Evolutionary conservation across 495 filamentous ascomycete species (phyloP), one percentile per base, ranked within the genome.

Genomic region (Tuber microsphaerosporum): DNA sequence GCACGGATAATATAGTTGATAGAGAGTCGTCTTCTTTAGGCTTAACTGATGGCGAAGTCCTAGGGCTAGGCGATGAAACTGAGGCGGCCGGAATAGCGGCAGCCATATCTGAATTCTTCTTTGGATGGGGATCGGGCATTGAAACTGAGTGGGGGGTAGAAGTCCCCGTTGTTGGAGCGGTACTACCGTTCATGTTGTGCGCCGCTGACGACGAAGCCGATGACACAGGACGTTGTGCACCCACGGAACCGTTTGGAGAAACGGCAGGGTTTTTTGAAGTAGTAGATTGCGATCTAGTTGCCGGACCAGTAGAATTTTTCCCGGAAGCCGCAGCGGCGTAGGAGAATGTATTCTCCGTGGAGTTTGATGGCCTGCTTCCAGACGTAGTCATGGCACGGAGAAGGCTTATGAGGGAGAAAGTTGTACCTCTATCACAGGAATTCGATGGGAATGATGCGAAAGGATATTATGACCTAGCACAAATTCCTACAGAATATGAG

Each of bases 251-350:
- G 44, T 69, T 74, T 41, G 81, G 74, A 22, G 70, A 73, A 43
- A 45, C 69, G 19, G 75, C 79, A n/a, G 69, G 68, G 34, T 79
- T 78, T 39, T 71, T 37, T n/a, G 75, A 77, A 71, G 76, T 31
- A 74, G 79, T 83, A 70, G 80, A 71, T 78, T 83, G 79, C 43
- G 75, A 73, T 70, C 75, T 80, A n/a, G 73, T 78, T 73, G 69
- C 12, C 12, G 75, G 39, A 20, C 73, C 73, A 65, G 75, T 51
- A 41, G 75, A 73, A 73, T 81, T 80, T 77, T 81, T 81, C 51
- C 79, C 79, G 48, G 79, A 81, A 56, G 94, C 95, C 82, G 94
- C 94, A 87, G 97, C 93, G 75, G 94, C 94, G 85, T 99, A 99
- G 65, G 95, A 97, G 84, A 97, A 96, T 73, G 87, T 83, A 71